Percentiles rank a stretch among this genome's conserved stretches.
These are phyloP conservation scores for Oryza longistaminata DNA, from an alignment of 176 grass and related monocot genomes.

Conservation along the genomic window DNA sequence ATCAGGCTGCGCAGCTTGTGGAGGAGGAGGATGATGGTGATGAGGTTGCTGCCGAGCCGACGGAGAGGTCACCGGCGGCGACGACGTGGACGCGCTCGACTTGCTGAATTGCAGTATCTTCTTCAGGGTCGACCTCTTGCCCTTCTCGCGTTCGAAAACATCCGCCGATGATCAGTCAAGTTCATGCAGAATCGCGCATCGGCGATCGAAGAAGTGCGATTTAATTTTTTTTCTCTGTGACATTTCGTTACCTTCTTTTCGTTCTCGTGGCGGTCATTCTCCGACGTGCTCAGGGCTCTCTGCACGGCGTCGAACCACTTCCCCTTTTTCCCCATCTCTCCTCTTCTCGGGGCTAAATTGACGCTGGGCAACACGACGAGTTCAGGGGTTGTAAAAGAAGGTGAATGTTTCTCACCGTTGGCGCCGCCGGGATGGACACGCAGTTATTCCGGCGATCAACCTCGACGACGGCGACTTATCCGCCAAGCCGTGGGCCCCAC, in stretches of 20 bases:
- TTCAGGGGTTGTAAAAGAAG: background rate
- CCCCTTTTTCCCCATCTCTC: constrained; percentile 54
- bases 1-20: background rate
- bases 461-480: constrained; percentile 28
- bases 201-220: background rate
- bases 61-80: background rate
- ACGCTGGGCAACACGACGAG: background rate
- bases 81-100: constrained; percentile 28
- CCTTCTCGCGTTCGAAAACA: background rate
- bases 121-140: constrained; percentile 50
- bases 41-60: background rate
- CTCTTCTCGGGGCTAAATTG: background rate
- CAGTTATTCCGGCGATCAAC: background rate
- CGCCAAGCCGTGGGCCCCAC: background rate
- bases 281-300: constrained; percentile 49
- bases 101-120: constrained; percentile 67
- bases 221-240: background rate
- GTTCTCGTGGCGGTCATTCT: constrained; percentile 42
- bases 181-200: background rate
- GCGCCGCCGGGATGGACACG: background rate
- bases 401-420: too few relatives aligned
- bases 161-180: too few relatives aligned
- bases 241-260: constrained; percentile 41
- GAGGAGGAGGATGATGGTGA: background rate
- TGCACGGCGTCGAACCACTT: constrained; percentile 70